Evolutionary conservation across 1,139 yeast genomes (phyloP).

Genomic region (Fermentozyma sake): DNA sequence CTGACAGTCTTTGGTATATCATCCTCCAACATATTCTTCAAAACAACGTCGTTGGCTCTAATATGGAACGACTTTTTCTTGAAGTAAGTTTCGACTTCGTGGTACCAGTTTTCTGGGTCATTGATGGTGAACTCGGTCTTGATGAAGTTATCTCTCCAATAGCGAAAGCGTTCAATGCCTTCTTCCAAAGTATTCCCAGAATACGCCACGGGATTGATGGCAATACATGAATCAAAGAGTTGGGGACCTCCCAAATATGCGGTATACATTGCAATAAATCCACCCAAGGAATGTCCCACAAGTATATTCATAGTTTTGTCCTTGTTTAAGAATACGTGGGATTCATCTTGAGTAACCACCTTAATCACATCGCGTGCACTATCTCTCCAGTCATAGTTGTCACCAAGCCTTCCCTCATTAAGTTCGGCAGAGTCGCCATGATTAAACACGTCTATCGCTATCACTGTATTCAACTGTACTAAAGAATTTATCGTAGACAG

Average conservation of each 20-base stretch:
- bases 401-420: constrained; percentile 7
- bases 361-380: constrained; percentile 6
- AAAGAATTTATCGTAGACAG: constrained; percentile 18
- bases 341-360: constrained; percentile 5
- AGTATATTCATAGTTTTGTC: constrained; percentile 4
- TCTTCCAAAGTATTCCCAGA: constrained; percentile 1
- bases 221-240: constrained; percentile 4
- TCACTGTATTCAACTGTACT: constrained; percentile 5
- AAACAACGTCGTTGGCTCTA: constrained; percentile 3
- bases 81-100: constrained; percentile 1
- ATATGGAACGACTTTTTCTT: constrained; percentile 2
- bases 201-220: constrained; percentile 8
- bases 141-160: constrained; percentile 3
- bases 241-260: constrained; percentile 5
- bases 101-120: constrained; percentile 1
- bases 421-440: constrained; percentile 8
- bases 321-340: constrained; percentile 1
- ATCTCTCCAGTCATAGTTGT: constrained; percentile 7
- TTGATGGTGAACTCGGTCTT: constrained; percentile 4
- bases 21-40: constrained; percentile 5
- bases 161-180: not conserved
- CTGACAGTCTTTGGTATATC: constrained; percentile 3
- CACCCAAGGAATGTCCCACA: constrained; percentile 12
- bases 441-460: constrained; percentile 8
- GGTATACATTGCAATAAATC: constrained; percentile 5